Evolutionary conservation across 2,329 filamentous ascomycete species (phyloP).

Genomic region (Diplodia sapinea): DNA sequence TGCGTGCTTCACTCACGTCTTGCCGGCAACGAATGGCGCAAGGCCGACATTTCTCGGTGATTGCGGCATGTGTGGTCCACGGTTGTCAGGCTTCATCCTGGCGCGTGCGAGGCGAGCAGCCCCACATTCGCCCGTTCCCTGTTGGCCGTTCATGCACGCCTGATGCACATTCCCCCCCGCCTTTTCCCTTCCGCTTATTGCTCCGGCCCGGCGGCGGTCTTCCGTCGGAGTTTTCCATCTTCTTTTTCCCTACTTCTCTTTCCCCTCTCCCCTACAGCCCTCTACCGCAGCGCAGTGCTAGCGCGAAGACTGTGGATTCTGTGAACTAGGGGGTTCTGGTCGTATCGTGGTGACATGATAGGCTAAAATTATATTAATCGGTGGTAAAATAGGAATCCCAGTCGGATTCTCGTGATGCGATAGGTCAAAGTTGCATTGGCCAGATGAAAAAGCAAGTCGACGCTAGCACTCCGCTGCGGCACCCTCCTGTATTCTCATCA

Average conservation of each 20-base stretch:
- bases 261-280: background rate
- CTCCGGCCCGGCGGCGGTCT: background rate
- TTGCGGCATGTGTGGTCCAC: background rate
- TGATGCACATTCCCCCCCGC: background rate
- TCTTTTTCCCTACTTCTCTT: background rate
- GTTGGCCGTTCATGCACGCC: background rate
- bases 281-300: too few relatives aligned
- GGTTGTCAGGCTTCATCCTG: background rate
- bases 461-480: too few relatives aligned
- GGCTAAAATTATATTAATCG: too few relatives aligned
- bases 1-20: background rate
- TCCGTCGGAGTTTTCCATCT: background rate
- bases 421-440: too few relatives aligned
- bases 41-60: background rate
- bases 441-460: too few relatives aligned
- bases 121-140: background rate
- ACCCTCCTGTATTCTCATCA: too few relatives aligned
- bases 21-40: background rate
- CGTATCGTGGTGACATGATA: too few relatives aligned
- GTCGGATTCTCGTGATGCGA: too few relatives aligned
- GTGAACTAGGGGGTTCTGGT: too few relatives aligned
- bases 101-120: background rate
- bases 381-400: too few relatives aligned
- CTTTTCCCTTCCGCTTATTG: slow-evolving; percentile 1
- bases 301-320: too few relatives aligned